These are phyloP conservation scores for Fusarium sp. DNA, from an alignment of 2,329 filamentous ascomycete species.

Conservation along the genomic window DNA sequence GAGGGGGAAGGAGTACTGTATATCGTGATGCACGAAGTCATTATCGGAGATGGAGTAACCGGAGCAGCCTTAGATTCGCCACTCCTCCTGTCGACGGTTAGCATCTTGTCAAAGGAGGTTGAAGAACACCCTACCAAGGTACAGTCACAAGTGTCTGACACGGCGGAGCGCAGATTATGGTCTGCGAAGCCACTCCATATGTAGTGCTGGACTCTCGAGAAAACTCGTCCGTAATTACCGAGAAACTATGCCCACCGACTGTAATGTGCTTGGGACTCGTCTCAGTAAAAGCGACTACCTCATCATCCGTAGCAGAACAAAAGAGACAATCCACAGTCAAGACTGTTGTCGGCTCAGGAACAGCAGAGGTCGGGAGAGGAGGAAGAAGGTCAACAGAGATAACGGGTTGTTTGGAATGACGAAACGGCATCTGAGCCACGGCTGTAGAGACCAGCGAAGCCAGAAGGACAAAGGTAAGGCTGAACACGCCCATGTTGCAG, in stretches of 20 bases:
- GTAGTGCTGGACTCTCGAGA: neutral
- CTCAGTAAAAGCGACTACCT: neutral
- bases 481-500: conserved; percentile 36
- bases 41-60: conserved; percentile 14
- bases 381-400: conserved; percentile 22
- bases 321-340: conserved; percentile 37
- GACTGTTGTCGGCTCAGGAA: conserved; percentile 12
- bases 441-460: conserved; percentile 6
- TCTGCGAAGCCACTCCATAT: conserved; percentile 16
- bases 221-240: neutral
- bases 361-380: conserved; percentile 8
- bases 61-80: conserved; percentile 16
- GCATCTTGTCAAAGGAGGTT: neutral
- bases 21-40: conserved; percentile 39
- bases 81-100: conserved; percentile 23
- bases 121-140: conserved; percentile 22
- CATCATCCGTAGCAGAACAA: conserved; percentile 16
- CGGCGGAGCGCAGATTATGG: conserved; percentile 36
- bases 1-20: conserved; percentile 20
- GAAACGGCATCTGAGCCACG: conserved; percentile 2
- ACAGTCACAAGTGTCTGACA: conserved; percentile 41
- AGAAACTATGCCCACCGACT: neutral
- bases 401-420: conserved; percentile 12
- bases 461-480: conserved; percentile 26
- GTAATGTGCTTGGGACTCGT: neutral